Base-by-base conservation (phyloP, 345 rosid species). In the Mallotus nudiflorus region DNA sequence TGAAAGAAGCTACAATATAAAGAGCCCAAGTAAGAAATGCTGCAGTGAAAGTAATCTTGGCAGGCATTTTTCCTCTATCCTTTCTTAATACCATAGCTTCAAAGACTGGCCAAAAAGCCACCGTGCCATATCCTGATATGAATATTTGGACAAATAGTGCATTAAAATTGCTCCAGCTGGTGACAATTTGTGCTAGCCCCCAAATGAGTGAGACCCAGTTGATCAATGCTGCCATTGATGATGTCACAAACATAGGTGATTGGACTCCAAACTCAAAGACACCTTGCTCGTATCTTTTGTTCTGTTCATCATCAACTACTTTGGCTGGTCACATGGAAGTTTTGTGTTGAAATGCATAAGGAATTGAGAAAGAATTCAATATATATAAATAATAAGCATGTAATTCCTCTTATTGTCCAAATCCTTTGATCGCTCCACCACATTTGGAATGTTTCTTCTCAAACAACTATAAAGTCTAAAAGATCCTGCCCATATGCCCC, bases 401-500 rank as follows among this genome's bases (percentile, higher is more conserved):
- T 65, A 1, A 83, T 8, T 9, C 93, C 88, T 55, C 80, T 83
- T 35, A 93, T 68, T 58, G 70, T 29, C 87, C 86, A 90, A 49
- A 86, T 83, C 55, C 95, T 81, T 66, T 82, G 95, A 68, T 84
- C 89, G 62, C 81, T 89, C 92, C 92, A 88, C 98, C 97, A 91
- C 68, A 64, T 83, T n/a, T 48, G 50, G 69, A 83, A 50, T 29
- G 84, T 85, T n/a, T 85, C 87, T 11, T 83, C 81, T 42, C 46
- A 5, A 31, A 60, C 83, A 11, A 81, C 19, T 25, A 79, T 6
- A 64, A 86, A 84, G 2, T 87, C 91, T 0, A 73, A 3, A 11
- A 79, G 29, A 59, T 83, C 90, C 74, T 85, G 89, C 28, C 27
- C 79, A 37, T 93, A 88, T 18, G 91, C 83, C 22, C 94, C 94